Conservation (phyloP, 2,329 filamentous ascomycete genomes). For the Cercospora sp. region DNA sequence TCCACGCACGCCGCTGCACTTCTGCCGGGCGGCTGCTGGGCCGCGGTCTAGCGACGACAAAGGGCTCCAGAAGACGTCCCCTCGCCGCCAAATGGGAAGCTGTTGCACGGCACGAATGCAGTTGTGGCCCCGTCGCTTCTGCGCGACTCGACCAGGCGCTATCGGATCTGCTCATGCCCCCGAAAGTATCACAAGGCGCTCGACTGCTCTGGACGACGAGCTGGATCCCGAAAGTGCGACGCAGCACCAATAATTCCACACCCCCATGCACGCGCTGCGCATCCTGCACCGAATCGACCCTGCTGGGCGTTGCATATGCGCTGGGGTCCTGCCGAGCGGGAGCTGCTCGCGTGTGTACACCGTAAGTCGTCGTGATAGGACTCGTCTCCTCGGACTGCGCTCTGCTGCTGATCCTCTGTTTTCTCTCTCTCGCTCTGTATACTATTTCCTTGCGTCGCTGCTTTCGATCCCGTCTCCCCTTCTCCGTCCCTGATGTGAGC, state of each 20-base stretch:
- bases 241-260: conserved; percentile 26
- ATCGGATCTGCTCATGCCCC: conserved; percentile 21
- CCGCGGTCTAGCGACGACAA: background rate
- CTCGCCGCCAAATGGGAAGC: conserved; percentile 10
- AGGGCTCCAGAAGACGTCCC: background rate
- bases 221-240: conserved; percentile 22
- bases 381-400: conserved; percentile 11
- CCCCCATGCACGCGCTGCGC: conserved; percentile 15
- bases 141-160: conserved; percentile 1
- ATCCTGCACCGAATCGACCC: conserved; percentile 15
- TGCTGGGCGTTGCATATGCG: conserved; percentile 19
- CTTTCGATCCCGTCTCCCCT: background rate
- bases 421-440: conserved; percentile 5
- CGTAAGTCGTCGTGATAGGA: conserved; percentile 23
- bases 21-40: conserved; percentile 1
- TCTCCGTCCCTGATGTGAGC: background rate
- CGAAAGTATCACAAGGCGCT: conserved; percentile 27
- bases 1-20: background rate
- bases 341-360: conserved; percentile 27
- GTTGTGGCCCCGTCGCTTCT: conserved; percentile 1
- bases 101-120: conserved; percentile 12
- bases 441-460: background rate
- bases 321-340: conserved; percentile 15
- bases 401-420: background rate
- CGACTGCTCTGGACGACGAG: conserved; percentile 16